Percentiles rank a stretch among this genome's conserved stretches.
phyloP scores from a whole-genome alignment of 108 stramenopile genomes.

The Fistulifera pelliculosa region DNA sequence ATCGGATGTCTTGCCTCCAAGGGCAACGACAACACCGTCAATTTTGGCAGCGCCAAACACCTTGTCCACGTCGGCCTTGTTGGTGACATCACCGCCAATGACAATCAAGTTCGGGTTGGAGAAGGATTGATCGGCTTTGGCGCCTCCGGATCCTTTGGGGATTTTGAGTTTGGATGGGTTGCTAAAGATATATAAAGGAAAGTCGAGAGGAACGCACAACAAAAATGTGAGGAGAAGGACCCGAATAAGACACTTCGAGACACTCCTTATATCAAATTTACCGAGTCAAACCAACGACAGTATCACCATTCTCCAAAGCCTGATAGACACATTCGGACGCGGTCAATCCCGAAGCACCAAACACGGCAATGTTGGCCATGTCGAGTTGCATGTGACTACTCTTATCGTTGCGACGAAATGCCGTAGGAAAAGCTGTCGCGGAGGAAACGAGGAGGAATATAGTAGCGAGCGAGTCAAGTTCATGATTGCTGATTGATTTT shows the following conservation, averaged over 20 bases:
- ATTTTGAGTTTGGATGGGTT: slow-evolving; percentile 72
- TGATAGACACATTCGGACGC: slow-evolving; percentile 81
- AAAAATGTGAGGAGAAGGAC: not conserved
- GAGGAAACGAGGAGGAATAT: no score
- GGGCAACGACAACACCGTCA: slow-evolving; percentile 88
- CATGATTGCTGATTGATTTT: no score
- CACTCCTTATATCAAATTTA: no score
- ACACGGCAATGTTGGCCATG: slow-evolving; percentile 68
- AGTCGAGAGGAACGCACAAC: no score
- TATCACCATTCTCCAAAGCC: slow-evolving; percentile 77
- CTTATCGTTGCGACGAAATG: not conserved
- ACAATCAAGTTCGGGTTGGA: slow-evolving; percentile 61
- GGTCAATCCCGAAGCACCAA: slow-evolving; percentile 87
- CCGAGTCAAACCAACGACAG: slow-evolving; percentile 77
- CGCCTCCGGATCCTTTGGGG: slow-evolving; percentile 76
- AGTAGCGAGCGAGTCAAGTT: no score
- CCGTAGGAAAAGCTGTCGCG: no score
- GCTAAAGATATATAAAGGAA: slow-evolving; percentile 4
- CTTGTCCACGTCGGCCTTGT: slow-evolving; percentile 76
- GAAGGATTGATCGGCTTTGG: slow-evolving; percentile 62
- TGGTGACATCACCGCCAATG: slow-evolving; percentile 82
- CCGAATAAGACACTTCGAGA: not conserved
- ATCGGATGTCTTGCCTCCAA: slow-evolving; percentile 94
- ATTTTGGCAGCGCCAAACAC: slow-evolving; percentile 65
- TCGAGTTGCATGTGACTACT: not conserved